Evolutionary conservation across 108 stramenopile species (phyloP).

Genomic region (Chaetoceros tenuissimus): DNA sequence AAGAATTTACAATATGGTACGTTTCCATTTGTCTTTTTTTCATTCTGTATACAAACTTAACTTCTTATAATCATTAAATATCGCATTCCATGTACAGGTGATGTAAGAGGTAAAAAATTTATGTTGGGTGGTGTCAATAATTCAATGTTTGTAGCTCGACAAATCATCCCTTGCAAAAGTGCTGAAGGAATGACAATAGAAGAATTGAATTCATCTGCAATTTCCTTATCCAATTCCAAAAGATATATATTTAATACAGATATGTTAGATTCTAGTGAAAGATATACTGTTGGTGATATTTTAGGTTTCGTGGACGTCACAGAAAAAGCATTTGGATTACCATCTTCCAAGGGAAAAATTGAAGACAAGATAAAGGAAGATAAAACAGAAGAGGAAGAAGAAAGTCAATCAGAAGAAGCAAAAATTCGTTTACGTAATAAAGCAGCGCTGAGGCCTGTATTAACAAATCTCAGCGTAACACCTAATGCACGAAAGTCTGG

Average conservation of each 20-base stretch:
- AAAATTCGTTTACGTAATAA: background rate
- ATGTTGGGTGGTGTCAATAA: conserved; percentile 26
- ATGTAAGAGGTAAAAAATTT: conserved; percentile 29
- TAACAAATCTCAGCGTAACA: conserved; percentile 62
- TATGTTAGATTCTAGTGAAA: conserved; percentile 5
- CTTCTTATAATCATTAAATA: background rate
- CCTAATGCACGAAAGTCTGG: conserved; percentile 49
- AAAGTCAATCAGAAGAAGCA: background rate
- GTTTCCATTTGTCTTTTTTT: background rate
- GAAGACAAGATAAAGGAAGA: conserved; percentile 6
- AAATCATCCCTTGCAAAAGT: conserved; percentile 10
- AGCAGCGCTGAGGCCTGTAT: conserved; percentile 34
- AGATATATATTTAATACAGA: conserved; percentile 17
- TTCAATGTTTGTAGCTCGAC: conserved; percentile 47
- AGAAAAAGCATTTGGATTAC: conserved; percentile 57
- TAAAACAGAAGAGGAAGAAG: conserved; percentile 5
- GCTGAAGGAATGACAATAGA: background rate
- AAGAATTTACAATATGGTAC: background rate
- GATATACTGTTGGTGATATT: conserved; percentile 50
- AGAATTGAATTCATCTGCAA: background rate
- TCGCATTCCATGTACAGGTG: conserved; percentile 10
- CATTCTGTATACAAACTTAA: too few species aligned
- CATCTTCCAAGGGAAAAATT: conserved; percentile 10
- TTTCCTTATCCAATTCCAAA: background rate
- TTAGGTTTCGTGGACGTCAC: conserved; percentile 71